Base-by-base conservation (phyloP, 192 early-diverging fungal genomes). In the Umbelopsis sp. region DNA sequence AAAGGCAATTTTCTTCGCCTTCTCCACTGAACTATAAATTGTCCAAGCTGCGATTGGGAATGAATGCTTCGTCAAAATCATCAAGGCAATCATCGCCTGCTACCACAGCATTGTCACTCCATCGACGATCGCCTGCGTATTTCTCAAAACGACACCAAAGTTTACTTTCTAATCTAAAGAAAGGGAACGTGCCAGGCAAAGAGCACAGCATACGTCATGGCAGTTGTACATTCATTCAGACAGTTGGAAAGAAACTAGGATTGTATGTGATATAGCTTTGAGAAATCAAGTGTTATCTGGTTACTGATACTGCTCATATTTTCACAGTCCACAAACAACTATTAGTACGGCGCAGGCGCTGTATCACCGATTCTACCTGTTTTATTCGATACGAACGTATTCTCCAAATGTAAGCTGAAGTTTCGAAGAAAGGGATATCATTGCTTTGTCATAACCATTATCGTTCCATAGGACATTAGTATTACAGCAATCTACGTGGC, bases 401-500 rank as follows among this genome's bases (percentile, higher is more conserved):
- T 74, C 80, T 70, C 76, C 80, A 46, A 72, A 80, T 72, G 84
- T 86, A 77, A 16, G 58, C 25, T 41, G n/a, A 48, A 41, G 53
- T 1, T 15, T 23, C 15, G 16, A 13, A 44, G 69, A 30, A 76
- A 35, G 52, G 37, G 22, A 61, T 45, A 25, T 46, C 13, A 27
- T 44, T 49, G 6, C 18, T 2, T 18, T 22, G 67, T 22, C 4
- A 18, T 35, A 21, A 66, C 27, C 15, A 46, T 27, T 53, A 13
- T 5, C 12, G 11, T 23, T 55, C 69, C 71, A 50, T 47, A 87
- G 81, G 85, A 88, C 71, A 69, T 92, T 41, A 81, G 86, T 55
- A 80, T 85, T 1, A 87, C 92, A 4, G 92, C 90, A 68, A 69
- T 94, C 22, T 92, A 94, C 74, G 90, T 94, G 1, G 91, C 91